phyloP scores from a whole-genome alignment of 768 basidiomycete genomes.

The Russula compacta region DNA sequence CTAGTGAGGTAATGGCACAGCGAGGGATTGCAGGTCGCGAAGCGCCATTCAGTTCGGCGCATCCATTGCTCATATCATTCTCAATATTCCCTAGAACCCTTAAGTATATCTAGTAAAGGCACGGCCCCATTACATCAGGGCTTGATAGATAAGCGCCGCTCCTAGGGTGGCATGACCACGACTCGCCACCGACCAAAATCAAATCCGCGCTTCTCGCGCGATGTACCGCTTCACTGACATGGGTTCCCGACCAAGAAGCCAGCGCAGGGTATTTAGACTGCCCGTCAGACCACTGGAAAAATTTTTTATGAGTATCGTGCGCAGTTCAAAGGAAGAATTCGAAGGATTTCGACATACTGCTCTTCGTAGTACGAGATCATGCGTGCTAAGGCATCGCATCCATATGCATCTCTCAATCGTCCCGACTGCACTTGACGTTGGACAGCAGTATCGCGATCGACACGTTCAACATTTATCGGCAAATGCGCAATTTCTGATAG shows the following conservation, averaged over 20 bases:
- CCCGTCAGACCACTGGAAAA: conserved; percentile 26
- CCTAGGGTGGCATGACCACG: neutral
- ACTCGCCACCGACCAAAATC: neutral
- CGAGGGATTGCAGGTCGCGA: neutral
- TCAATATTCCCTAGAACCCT: neutral
- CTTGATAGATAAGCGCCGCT: neutral
- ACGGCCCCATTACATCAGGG: neutral
- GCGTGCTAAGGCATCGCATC: conserved; percentile 23
- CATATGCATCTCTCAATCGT: conserved; percentile 20
- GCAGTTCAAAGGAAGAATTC: neutral
- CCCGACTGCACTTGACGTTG: conserved; percentile 5
- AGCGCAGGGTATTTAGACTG: conserved; percentile 26
- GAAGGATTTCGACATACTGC: conserved; percentile 18
- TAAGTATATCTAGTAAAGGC: conserved; percentile 1
- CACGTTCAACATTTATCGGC: conserved; percentile 19
- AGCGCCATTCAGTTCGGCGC: neutral
- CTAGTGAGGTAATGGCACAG: neutral
- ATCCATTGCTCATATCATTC: neutral
- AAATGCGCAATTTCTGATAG: conserved; percentile 17
- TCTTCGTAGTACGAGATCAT: conserved; percentile 30
- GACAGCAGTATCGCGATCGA: conserved; percentile 20
- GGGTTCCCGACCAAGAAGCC: conserved; percentile 28
- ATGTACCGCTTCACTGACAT: conserved; percentile 24
- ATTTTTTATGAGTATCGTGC: neutral
- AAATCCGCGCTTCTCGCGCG: conserved; percentile 18